Evolutionary conservation across 305 asterid genomes (phyloP).

Genomic region (Coffea humblotiana): DNA sequence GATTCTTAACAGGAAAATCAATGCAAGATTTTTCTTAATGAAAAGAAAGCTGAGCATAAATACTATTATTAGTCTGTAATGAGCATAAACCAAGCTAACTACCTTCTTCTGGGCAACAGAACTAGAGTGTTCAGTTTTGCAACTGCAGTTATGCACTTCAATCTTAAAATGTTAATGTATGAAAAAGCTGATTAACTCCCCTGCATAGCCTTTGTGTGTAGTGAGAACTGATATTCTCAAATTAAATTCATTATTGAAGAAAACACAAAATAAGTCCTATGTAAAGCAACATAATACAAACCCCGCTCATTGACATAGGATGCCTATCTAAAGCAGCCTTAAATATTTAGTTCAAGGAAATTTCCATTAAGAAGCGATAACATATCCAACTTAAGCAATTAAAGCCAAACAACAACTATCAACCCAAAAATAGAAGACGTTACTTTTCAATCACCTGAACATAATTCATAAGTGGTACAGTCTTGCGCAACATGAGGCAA

Average conservation of each 20-base stretch:
- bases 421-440: constrained; percentile 2
- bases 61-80: neutral
- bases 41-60: neutral
- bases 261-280: neutral
- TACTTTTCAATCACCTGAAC: constrained; percentile 63
- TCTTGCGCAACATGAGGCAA: constrained; percentile 91
- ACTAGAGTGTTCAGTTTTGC: neutral
- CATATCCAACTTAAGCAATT: neutral
- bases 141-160: neutral
- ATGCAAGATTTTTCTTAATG: neutral
- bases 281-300: neutral
- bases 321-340: neutral
- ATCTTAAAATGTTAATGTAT: neutral
- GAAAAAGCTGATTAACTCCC: neutral
- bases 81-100: neutral
- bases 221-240: neutral
- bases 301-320: neutral
- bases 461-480: constrained; percentile 82
- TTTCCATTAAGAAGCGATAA: neutral
- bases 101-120: neutral
- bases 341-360: neutral
- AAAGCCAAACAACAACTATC: neutral
- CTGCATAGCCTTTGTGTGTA: neutral
- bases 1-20: neutral
- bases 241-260: neutral